phyloP scores from a whole-genome alignment of 768 basidiomycete species.

The Steccherinum ochraceum region DNA sequence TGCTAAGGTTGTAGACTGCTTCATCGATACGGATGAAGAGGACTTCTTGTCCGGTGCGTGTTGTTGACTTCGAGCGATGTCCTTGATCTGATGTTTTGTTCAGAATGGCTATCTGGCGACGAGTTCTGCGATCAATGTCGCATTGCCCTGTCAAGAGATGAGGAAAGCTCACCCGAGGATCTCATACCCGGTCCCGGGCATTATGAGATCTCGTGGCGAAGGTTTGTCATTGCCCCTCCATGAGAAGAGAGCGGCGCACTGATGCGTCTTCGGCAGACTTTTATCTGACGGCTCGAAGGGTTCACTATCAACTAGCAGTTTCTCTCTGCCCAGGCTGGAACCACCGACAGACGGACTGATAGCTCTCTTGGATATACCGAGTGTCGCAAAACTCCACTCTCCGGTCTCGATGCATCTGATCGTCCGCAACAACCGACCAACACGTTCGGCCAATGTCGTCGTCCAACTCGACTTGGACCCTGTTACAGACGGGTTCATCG shows the following conservation, averaged over 20 bases:
- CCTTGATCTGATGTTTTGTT: too few species aligned
- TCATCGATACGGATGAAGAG: slow-evolving; percentile 38
- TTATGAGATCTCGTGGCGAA: slow-evolving; percentile 61
- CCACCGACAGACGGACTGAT: slow-evolving; percentile 59
- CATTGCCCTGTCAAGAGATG: slow-evolving; percentile 38
- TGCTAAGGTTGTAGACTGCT: slow-evolving; percentile 47
- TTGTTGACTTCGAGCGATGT: too few species aligned
- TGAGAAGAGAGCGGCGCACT: not conserved
- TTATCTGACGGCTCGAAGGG: slow-evolving; percentile 38
- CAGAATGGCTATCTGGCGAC: slow-evolving; percentile 64
- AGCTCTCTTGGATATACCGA: slow-evolving; percentile 59
- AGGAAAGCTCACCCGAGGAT: slow-evolving; percentile 28
- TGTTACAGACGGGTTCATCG: slow-evolving; percentile 65
- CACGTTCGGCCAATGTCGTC: slow-evolving; percentile 60
- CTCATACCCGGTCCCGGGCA: slow-evolving; percentile 45
- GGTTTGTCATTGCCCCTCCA: slow-evolving; percentile 31
- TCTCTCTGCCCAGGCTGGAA: slow-evolving; percentile 55
- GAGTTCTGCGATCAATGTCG: slow-evolving; percentile 53
- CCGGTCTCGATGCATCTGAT: slow-evolving; percentile 50
- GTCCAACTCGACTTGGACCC: slow-evolving; percentile 67
- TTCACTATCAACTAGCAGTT: slow-evolving; percentile 38
- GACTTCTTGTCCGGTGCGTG: slow-evolving; percentile 40
- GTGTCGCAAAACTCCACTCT: slow-evolving; percentile 56
- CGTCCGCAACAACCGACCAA: slow-evolving; percentile 60
- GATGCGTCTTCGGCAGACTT: slow-evolving; percentile 36